Evolutionary conservation across 2,329 filamentous ascomycete genomes (phyloP).

Genomic region (Thelonectria discophora): DNA sequence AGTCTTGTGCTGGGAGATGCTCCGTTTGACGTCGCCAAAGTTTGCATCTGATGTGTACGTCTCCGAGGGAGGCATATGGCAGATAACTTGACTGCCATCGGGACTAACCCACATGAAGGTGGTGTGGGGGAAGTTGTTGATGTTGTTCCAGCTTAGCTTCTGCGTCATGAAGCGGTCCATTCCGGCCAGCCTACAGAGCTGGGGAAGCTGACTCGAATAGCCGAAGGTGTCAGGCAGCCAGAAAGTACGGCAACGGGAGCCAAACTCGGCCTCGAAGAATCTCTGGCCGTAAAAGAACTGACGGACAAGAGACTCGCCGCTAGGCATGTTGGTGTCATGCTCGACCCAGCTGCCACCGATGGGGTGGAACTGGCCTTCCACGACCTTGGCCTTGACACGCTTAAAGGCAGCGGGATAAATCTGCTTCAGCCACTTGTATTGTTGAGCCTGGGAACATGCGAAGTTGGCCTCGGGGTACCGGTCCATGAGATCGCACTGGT

Average conservation of each 20-base stretch:
- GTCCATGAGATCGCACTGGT: conserved; percentile 94
- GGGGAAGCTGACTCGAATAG: conserved; percentile 93
- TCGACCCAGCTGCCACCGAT: conserved; percentile 99
- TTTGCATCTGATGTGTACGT: conserved; percentile 95
- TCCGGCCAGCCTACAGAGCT: conserved; percentile 90
- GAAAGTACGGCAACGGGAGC: conserved; percentile 87
- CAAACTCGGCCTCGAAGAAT: conserved; percentile 94
- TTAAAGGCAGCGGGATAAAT: conserved; percentile 90
- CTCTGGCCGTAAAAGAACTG: conserved; percentile 97
- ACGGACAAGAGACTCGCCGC: conserved; percentile 90
- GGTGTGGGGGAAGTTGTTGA: conserved; percentile 98
- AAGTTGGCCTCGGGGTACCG: conserved; percentile 94
- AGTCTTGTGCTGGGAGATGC: conserved; percentile 91
- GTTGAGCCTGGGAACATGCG: conserved; percentile 91
- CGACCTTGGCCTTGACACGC: conserved; percentile 89
- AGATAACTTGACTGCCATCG: conserved; percentile 95
- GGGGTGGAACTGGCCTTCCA: conserved; percentile 89
- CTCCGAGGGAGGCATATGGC: conserved; percentile 95
- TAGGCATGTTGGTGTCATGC: conserved; percentile 97
- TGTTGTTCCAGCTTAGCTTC: conserved; percentile 99
- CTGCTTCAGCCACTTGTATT: conserved; percentile 96
- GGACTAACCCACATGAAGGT: conserved; percentile 99
- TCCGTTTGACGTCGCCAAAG: conserved; percentile 92
- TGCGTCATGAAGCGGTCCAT: conserved; percentile 98
- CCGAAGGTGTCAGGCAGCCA: conserved; percentile 99